A percentile compares a stretch with the other conserved stretches of the same genome.
phyloP scores from a whole-genome alignment of 495 filamentous ascomycete species.

The Neurospora tetrasperma region DNA sequence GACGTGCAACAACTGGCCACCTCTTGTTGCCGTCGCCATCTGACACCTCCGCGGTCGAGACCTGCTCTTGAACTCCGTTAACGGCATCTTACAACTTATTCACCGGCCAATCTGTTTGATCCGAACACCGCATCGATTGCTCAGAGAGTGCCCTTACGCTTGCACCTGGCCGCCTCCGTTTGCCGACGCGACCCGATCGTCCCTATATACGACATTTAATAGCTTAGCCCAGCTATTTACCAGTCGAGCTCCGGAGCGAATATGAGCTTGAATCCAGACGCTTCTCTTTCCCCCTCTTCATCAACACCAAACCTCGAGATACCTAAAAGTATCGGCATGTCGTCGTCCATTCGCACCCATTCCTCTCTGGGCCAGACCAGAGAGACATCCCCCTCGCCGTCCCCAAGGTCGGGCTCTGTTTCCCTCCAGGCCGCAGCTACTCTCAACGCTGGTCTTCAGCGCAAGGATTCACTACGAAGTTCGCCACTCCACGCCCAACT shows the following conservation, averaged over 20 bases:
- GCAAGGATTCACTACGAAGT: constrained; percentile 49
- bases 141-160: neutral
- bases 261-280: neutral
- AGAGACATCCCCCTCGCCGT: constrained; percentile 39
- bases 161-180: neutral
- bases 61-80: neutral
- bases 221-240: neutral
- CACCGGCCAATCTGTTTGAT: neutral
- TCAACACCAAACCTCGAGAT: constrained; percentile 7
- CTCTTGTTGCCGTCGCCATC: neutral
- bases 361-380: constrained; percentile 16
- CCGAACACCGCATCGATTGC: neutral
- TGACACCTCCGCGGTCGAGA: neutral
- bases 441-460: constrained; percentile 60
- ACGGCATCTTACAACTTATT: neutral
- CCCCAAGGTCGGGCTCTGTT: constrained; percentile 48
- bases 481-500: constrained; percentile 4
- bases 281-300: constrained; percentile 12
- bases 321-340: constrained; percentile 12
- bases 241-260: neutral
- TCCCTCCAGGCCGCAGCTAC: constrained; percentile 59
- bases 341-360: constrained; percentile 34
- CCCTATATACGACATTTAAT: neutral
- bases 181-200: neutral
- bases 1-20: constrained; percentile 5